A percentile compares a stretch with the other conserved stretches of the same genome.
Conservation (phyloP, 2,329 filamentous ascomycete species). For the Cadophora sp. region DNA sequence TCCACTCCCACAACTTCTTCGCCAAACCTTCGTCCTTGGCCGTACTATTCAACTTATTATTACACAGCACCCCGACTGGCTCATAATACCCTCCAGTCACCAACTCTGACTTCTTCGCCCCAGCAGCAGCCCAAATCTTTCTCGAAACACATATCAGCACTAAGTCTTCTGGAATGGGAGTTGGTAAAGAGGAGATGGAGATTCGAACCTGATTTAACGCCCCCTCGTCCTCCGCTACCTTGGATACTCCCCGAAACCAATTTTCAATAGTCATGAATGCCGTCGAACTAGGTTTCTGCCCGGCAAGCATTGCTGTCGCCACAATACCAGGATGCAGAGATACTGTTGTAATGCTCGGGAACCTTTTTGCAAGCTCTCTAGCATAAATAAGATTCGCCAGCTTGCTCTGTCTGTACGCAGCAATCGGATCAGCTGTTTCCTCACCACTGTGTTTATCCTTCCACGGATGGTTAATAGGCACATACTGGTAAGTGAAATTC, state of each 20-base stretch:
- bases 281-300: not conserved
- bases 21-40: conserved; percentile 43
- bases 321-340: conserved; percentile 50
- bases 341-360: conserved; percentile 48
- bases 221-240: conserved; percentile 41
- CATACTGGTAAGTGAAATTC: conserved; percentile 19
- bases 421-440: not conserved
- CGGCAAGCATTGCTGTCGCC: conserved; percentile 23
- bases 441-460: too few species aligned
- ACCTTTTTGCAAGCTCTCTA: conserved; percentile 48
- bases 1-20: conserved; percentile 50
- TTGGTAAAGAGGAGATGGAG: too few species aligned
- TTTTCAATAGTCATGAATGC: not conserved
- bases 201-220: conserved; percentile 46
- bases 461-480: too few species aligned
- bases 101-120: conserved; percentile 36
- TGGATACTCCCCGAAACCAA: not conserved
- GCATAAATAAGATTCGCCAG: conserved; percentile 55
- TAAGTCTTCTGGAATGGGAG: too few species aligned
- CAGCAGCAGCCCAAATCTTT: conserved; percentile 47
- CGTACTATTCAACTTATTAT: conserved; percentile 34
- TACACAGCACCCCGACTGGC: conserved; percentile 44
- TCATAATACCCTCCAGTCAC: conserved; percentile 46
- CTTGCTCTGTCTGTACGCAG: conserved; percentile 48
- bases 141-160: not conserved